phyloP scores from a whole-genome alignment of 129 eudicot species.

The Helianthus tuberosus region DNA sequence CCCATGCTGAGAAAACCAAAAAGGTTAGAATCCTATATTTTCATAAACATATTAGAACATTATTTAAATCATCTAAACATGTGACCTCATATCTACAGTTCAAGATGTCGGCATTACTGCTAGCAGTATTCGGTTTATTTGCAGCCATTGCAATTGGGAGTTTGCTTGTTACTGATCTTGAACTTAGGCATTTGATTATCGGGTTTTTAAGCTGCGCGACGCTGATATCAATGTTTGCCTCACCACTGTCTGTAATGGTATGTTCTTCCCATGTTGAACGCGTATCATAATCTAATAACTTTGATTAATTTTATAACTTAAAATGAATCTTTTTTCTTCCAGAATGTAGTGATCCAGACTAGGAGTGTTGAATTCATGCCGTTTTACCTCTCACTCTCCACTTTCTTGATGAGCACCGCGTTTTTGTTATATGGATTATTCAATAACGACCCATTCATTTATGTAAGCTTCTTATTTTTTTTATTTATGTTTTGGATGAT shows the following conservation, averaged over 20 bases:
- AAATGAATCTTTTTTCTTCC: slow-evolving; percentile 16
- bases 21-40: slow-evolving; percentile 45
- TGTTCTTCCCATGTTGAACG: slow-evolving; percentile 12
- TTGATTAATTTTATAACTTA: not conserved
- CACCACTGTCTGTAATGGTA: slow-evolving; percentile 85
- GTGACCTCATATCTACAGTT: slow-evolving; percentile 47
- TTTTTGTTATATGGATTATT: slow-evolving; percentile 76
- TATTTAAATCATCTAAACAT: not conserved
- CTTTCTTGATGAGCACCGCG: slow-evolving; percentile 80
- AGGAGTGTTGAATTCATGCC: slow-evolving; percentile 94
- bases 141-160: slow-evolving; percentile 56
- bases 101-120: slow-evolving; percentile 57
- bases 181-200: slow-evolving; percentile 52
- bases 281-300: not conserved
- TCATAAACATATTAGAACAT: not conserved
- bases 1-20: slow-evolving; percentile 51
- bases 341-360: slow-evolving; percentile 80
- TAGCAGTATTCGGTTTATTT: slow-evolving; percentile 59
- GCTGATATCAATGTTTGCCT: slow-evolving; percentile 90
- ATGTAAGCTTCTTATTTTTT: slow-evolving; percentile 45
- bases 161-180: slow-evolving; percentile 53
- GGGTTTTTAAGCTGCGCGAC: slow-evolving; percentile 77
- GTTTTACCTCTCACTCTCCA: slow-evolving; percentile 79
- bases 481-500: not conserved
- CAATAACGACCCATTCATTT: slow-evolving; percentile 71